Conservation (phyloP, 352 stramenopile species). For the Thalassiosira oceanica region DNA sequence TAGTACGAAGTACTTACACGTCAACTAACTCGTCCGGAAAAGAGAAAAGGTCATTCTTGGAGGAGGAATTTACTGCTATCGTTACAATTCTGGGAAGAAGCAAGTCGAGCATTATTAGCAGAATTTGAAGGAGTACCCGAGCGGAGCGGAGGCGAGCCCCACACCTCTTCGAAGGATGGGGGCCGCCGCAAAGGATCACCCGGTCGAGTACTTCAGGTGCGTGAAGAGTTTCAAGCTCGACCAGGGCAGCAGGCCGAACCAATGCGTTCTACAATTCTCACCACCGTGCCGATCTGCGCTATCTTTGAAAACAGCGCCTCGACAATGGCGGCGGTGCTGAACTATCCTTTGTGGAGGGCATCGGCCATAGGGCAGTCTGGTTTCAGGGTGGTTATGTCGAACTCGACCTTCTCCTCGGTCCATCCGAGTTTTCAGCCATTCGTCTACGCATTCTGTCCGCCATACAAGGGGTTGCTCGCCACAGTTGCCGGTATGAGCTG, state of each 20-base stretch:
- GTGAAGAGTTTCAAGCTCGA: slow-evolving; percentile 44
- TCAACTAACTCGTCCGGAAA: too few relatives aligned
- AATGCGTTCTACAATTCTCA: too few relatives aligned
- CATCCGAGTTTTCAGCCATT: slow-evolving; percentile 64
- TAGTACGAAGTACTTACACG: too few relatives aligned
- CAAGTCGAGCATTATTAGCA: too few relatives aligned
- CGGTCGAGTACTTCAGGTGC: slow-evolving; percentile 57
- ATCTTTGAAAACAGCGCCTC: too few relatives aligned
- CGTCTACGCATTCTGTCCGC: slow-evolving; percentile 79
- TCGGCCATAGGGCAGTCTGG: slow-evolving; percentile 80
- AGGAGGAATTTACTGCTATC: too few relatives aligned
- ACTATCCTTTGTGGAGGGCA: slow-evolving; percentile 84
- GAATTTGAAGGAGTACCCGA: too few relatives aligned
- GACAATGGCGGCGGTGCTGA: slow-evolving; percentile 76
- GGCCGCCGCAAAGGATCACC: slow-evolving; percentile 59
- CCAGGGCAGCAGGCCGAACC: slow-evolving; percentile 16
- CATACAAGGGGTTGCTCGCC: slow-evolving; percentile 83
- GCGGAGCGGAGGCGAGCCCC: background rate
- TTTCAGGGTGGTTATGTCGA: slow-evolving; percentile 58
- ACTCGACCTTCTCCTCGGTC: slow-evolving; percentile 26
- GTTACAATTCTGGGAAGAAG: too few relatives aligned
- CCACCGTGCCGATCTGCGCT: too few relatives aligned
- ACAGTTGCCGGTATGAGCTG: slow-evolving; percentile 86
- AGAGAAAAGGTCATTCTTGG: too few relatives aligned
- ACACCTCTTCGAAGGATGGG: slow-evolving; percentile 31